phyloP scores from a whole-genome alignment of 805 yeast genomes.

The Pichia scutulata region DNA sequence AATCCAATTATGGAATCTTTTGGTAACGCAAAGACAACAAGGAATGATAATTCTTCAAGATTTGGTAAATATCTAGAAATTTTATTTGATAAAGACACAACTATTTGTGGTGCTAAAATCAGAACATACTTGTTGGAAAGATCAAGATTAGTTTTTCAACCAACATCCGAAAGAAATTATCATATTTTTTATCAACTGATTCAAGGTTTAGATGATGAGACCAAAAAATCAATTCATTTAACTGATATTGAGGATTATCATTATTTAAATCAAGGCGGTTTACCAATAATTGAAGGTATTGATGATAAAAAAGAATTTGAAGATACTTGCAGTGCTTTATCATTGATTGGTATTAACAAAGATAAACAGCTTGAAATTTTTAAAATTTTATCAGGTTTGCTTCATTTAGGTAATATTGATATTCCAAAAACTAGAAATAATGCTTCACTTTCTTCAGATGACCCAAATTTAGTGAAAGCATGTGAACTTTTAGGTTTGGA shows the following conservation, averaged over 20 bases:
- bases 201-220: constrained; percentile 56
- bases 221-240: constrained; percentile 53
- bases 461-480: constrained; percentile 75
- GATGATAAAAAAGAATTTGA: constrained; percentile 77
- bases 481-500: constrained; percentile 80
- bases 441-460: constrained; percentile 76
- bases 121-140: constrained; percentile 90
- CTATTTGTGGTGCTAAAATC: constrained; percentile 90
- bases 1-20: constrained; percentile 97
- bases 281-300: constrained; percentile 58
- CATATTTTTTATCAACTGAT: constrained; percentile 90
- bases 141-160: constrained; percentile 91
- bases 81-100: constrained; percentile 62
- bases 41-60: constrained; percentile 96
- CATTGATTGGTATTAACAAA: constrained; percentile 64
- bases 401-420: constrained; percentile 89
- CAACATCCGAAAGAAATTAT: constrained; percentile 82
- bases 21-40: constrained; percentile 96
- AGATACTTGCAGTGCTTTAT: constrained; percentile 68
- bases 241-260: constrained; percentile 59
- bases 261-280: constrained; percentile 87
- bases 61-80: constrained; percentile 95
- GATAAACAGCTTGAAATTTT: constrained; percentile 61
- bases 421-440: constrained; percentile 78
- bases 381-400: constrained; percentile 74